Conservation (phyloP, 441 rosid species). For the Geranium incanum region DNA sequence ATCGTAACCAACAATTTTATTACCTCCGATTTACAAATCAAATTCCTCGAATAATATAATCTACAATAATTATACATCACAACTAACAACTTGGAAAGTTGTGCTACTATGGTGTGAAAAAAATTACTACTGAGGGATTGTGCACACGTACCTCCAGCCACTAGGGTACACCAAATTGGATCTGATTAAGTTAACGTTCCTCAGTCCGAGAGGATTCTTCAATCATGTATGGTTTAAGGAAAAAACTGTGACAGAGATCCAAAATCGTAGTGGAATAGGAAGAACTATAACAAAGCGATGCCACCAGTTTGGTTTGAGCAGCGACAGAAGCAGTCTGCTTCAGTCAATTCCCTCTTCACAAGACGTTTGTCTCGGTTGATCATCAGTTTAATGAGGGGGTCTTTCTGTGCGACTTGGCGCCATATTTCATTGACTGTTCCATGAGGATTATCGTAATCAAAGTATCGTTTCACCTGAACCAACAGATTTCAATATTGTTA, state of each 20-base stretch:
- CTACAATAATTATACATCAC: neutral
- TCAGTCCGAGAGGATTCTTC: neutral
- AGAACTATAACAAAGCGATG: constrained; percentile 34
- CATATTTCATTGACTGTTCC: constrained; percentile 87
- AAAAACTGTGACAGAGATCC: neutral
- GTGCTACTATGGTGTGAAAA: neutral
- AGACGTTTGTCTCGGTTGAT: constrained; percentile 75
- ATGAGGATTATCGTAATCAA: constrained; percentile 49
- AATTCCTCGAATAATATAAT: neutral
- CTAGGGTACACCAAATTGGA: neutral
- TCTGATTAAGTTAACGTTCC: neutral
- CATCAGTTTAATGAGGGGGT: constrained; percentile 71
- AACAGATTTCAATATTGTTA: constrained; percentile 11
- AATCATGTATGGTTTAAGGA: neutral
- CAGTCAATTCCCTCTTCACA: constrained; percentile 38
- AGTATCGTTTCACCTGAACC: constrained; percentile 64
- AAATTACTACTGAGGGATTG: neutral
- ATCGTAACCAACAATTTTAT: neutral
- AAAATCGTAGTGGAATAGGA: neutral
- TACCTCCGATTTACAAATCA: neutral
- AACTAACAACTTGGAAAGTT: neutral
- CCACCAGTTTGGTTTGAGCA: constrained; percentile 65
- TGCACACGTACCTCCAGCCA: too few species aligned
- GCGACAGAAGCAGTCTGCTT: constrained; percentile 64
- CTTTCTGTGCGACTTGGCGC: constrained; percentile 76